A percentile compares a stretch with the other conserved stretches of the same genome.
Evolutionary conservation across 192 early-diverging fungal genomes (phyloP).

Genomic region (Mortierella alpina): DNA sequence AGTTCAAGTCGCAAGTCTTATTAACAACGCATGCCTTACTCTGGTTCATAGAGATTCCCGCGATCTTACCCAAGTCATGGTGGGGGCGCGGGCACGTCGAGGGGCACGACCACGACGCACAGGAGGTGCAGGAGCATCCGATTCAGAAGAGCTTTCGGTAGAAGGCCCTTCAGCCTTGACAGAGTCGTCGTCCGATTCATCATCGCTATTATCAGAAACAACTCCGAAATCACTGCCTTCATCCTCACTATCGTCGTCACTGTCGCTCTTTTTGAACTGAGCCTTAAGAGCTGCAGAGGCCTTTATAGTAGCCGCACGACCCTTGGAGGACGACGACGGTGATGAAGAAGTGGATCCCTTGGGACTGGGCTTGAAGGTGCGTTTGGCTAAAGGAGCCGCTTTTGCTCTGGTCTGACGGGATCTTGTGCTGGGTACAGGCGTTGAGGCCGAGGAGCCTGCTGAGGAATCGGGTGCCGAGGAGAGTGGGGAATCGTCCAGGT

Average conservation of each 20-base stretch:
- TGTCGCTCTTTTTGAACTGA: conserved; percentile 9
- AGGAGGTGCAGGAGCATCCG: conserved; percentile 2
- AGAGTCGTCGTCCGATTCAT: neutral
- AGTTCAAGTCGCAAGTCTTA: no score
- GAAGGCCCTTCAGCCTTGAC: neutral
- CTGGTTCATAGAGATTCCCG: no score
- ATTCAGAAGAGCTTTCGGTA: neutral
- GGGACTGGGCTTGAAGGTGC: no score
- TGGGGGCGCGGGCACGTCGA: neutral
- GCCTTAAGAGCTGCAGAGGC: conserved; percentile 17
- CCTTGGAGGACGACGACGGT: neutral
- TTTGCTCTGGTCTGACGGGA: neutral
- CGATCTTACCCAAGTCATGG: conserved; percentile 22
- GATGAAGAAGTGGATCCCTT: neutral
- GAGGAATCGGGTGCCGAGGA: neutral
- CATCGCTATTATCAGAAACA: conserved; percentile 11
- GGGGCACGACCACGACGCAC: neutral
- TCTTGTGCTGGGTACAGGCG: neutral
- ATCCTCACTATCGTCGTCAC: conserved; percentile 14
- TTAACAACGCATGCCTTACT: no score
- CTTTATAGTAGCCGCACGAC: conserved; percentile 21
- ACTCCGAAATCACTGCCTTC: conserved; percentile 1
- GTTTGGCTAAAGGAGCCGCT: neutral
- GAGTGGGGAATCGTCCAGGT: neutral
- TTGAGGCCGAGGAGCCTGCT: neutral